Evolutionary conservation across 805 yeast genomes (phyloP).

Genomic region (Wickerhamomyces tratensis): DNA sequence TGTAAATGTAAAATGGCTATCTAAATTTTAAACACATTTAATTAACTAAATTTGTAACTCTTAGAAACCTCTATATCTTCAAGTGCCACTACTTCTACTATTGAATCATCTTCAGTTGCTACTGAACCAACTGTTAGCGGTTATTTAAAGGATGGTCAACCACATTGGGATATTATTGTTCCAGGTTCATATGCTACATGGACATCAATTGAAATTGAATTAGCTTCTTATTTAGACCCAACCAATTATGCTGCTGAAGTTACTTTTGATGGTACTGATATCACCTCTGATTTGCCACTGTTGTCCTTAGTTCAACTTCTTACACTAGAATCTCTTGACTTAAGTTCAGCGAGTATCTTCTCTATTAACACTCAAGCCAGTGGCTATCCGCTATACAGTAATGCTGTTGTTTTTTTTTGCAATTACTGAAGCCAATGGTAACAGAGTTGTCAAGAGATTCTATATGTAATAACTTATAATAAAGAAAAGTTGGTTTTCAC

Average conservation of each 20-base stretch:
- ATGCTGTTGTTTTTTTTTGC: conserved; percentile 7
- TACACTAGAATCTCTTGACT: neutral
- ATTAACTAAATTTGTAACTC: too few relatives aligned
- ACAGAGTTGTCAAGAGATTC: too few relatives aligned
- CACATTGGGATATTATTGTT: conserved; percentile 14
- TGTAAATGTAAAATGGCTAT: too few relatives aligned
- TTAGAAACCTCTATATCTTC: too few relatives aligned
- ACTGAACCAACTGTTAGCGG: conserved; percentile 14
- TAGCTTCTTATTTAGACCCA: conserved; percentile 7
- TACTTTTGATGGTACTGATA: conserved; percentile 5
- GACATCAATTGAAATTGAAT: conserved; percentile 10
- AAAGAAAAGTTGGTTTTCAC: too few relatives aligned
- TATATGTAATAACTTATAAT: too few relatives aligned
- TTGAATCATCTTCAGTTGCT: conserved; percentile 1
- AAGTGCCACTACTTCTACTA: too few relatives aligned
- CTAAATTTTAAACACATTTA: too few relatives aligned
- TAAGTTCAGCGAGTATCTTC: too few relatives aligned
- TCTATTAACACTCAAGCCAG: conserved; percentile 9
- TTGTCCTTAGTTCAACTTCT: too few relatives aligned
- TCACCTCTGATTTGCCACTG: too few relatives aligned
- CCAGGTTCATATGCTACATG: conserved; percentile 16
- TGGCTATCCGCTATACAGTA: conserved; percentile 13
- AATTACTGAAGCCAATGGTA: conserved; percentile 10
- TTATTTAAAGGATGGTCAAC: conserved; percentile 15
- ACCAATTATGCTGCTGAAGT: conserved; percentile 7